Conservation (phyloP, 192 early-diverging fungal species). For the Coemansia sp. region DNA sequence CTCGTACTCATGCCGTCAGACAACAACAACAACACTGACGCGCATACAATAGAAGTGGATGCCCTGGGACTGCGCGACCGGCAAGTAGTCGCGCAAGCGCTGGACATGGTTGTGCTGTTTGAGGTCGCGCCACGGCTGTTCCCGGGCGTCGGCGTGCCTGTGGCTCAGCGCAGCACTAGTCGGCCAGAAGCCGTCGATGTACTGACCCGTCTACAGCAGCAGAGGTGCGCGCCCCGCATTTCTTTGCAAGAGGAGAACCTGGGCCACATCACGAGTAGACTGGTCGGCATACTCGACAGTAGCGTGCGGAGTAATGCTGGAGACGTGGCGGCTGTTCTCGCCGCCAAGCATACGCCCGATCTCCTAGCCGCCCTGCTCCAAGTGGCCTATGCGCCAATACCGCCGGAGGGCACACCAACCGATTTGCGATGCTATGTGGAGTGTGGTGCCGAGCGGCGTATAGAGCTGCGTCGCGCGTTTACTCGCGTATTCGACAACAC, state of each 20-base stretch:
- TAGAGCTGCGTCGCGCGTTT: slow-evolving; percentile 36
- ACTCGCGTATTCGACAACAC: slow-evolving; percentile 51
- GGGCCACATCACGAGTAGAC: not conserved
- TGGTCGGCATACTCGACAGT: slow-evolving; percentile 18
- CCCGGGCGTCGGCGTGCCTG: slow-evolving; percentile 65
- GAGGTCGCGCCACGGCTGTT: slow-evolving; percentile 66
- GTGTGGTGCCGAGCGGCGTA: slow-evolving; percentile 9
- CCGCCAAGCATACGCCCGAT: slow-evolving; percentile 63
- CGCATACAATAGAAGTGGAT: not conserved
- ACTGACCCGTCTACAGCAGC: slow-evolving; percentile 16
- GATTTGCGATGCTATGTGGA: slow-evolving; percentile 51
- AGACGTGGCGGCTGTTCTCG: slow-evolving; percentile 61
- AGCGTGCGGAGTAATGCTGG: slow-evolving; percentile 41
- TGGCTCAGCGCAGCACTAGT: slow-evolving; percentile 61
- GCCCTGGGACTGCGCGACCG: slow-evolving; percentile 44
- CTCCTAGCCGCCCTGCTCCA: slow-evolving; percentile 70
- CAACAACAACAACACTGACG: not conserved
- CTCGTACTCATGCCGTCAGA: not conserved
- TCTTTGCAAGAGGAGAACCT: not conserved
- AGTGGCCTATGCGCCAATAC: slow-evolving; percentile 65
- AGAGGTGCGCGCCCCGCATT: not conserved
- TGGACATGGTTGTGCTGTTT: slow-evolving; percentile 43
- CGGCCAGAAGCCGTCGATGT: slow-evolving; percentile 28
- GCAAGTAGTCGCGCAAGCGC: slow-evolving; percentile 31
- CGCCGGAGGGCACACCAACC: not conserved